Conservation (phyloP, 805 yeast species). For the Saccharomycopsis sp. region DNA sequence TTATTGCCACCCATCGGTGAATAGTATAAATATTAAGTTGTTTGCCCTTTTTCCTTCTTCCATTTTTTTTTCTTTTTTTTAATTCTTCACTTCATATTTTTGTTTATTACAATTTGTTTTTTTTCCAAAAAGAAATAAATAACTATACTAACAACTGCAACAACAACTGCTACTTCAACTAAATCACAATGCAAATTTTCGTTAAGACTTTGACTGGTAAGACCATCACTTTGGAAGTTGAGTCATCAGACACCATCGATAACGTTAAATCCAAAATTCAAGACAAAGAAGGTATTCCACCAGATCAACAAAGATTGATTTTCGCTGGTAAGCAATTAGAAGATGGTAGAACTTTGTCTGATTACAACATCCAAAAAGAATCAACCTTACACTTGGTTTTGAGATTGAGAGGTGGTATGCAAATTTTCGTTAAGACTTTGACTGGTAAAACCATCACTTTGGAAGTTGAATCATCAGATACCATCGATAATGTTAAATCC, state of each 20-base stretch:
- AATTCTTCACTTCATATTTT: no score
- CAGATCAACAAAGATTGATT: slow-evolving; percentile 93
- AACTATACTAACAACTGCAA: no score
- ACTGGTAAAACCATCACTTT: slow-evolving; percentile 99
- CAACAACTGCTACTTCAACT: no score
- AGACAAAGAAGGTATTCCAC: slow-evolving; percentile 96
- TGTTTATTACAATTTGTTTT: no score
- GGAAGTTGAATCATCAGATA: slow-evolving; percentile 96
- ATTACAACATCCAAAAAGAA: slow-evolving; percentile 97
- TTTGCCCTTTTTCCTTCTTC: no score
- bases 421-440: slow-evolving; percentile 98
- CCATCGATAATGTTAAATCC: slow-evolving; percentile 93
- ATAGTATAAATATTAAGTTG: no score
- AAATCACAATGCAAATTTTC: slow-evolving; percentile 29
- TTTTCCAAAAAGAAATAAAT: no score
- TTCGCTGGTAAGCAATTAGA: slow-evolving; percentile 96
- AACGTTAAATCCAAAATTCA: slow-evolving; percentile 93
- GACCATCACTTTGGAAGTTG: slow-evolving; percentile 96
- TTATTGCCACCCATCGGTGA: no score
- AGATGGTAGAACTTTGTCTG: slow-evolving; percentile 91
- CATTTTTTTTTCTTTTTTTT: no score
- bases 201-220: slow-evolving; percentile 32
- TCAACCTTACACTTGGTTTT: slow-evolving; percentile 91
- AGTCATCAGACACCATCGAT: slow-evolving; percentile 95
- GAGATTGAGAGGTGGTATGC: slow-evolving; percentile 98